These are phyloP conservation scores for Viola pubescens DNA, from an alignment of 441 rosid genomes.

Conservation along the genomic window DNA sequence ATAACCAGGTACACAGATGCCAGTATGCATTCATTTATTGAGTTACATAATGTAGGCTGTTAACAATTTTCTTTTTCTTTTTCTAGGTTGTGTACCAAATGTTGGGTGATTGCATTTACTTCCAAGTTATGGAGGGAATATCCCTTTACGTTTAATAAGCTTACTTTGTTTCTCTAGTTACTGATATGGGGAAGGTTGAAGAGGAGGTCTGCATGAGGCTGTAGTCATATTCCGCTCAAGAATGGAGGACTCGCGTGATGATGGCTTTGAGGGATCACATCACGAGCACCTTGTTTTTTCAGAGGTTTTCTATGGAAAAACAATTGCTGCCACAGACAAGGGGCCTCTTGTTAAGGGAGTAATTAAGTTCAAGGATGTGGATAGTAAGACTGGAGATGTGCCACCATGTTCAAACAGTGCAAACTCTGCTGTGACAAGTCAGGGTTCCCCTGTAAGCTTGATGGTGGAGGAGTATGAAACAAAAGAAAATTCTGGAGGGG, in stretches of 20 bases:
- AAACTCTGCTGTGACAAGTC: slow-evolving; percentile 53
- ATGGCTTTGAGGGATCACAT: slow-evolving; percentile 55
- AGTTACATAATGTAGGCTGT: too few relatives aligned
- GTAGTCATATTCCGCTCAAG: slow-evolving; percentile 30
- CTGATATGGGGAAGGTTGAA: too few relatives aligned
- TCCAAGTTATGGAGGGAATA: too few relatives aligned
- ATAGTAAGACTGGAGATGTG: slow-evolving; percentile 29
- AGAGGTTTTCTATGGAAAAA: slow-evolving; percentile 54
- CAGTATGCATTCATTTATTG: too few relatives aligned
- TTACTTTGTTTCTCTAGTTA: too few relatives aligned
- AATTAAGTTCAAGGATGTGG: slow-evolving; percentile 36
- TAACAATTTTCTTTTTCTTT: too few relatives aligned
- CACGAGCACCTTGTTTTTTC: slow-evolving; percentile 49
- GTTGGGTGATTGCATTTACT: too few relatives aligned
- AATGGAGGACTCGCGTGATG: slow-evolving; percentile 34
- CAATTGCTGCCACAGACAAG: slow-evolving; percentile 30
- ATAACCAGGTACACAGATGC: not conserved
- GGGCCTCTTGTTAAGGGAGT: slow-evolving; percentile 43
- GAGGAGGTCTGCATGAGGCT: slow-evolving; percentile 15
- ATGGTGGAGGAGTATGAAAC: slow-evolving; percentile 29
- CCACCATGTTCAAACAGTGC: slow-evolving; percentile 52
- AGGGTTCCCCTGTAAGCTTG: slow-evolving; percentile 32
- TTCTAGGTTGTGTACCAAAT: too few relatives aligned
- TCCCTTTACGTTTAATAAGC: too few relatives aligned
- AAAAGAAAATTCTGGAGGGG: slow-evolving; percentile 25